phyloP scores from a whole-genome alignment of 108 stramenopile species.

The Cyclotella kingstonii region DNA sequence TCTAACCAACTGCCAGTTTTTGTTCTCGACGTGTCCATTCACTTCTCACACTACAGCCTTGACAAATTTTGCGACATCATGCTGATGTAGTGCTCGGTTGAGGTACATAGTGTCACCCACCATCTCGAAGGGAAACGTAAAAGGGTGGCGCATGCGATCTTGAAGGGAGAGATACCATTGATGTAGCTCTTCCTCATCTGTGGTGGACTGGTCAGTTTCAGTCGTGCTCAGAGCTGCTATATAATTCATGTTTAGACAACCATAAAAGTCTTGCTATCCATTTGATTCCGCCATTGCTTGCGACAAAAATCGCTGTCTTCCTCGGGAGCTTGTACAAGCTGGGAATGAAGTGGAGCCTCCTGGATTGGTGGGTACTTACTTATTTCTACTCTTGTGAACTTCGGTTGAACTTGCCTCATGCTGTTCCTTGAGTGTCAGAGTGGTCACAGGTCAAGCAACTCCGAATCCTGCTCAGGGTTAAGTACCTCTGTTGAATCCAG shows the following conservation, averaged over 20 bases:
- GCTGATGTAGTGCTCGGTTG: slow-evolving; percentile 27
- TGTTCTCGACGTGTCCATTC: slow-evolving; percentile 8
- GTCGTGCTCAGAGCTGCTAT: background rate
- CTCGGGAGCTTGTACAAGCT: slow-evolving; percentile 6
- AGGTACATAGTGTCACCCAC: slow-evolving; percentile 37
- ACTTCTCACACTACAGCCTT: slow-evolving; percentile 27
- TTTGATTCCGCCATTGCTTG: slow-evolving; percentile 1
- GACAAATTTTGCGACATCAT: slow-evolving; percentile 24
- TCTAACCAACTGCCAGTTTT: slow-evolving; percentile 15
- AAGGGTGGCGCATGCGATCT: slow-evolving; percentile 14
- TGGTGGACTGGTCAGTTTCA: background rate
- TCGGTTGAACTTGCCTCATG: no score
- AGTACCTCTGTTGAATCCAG: no score
- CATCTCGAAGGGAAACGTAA: slow-evolving; percentile 22
- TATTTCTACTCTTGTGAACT: no score
- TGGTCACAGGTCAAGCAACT: no score
- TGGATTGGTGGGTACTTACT: no score
- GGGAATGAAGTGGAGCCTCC: no score
- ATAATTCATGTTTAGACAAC: background rate
- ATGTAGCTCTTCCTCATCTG: background rate
- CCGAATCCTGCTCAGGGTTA: no score
- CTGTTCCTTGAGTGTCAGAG: no score
- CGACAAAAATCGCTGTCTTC: background rate
- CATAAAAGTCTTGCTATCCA: background rate
- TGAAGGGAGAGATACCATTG: slow-evolving; percentile 5